These are phyloP conservation scores for Solanum appendiculatum DNA, from an alignment of 257 asterid species.

Conservation along the genomic window DNA sequence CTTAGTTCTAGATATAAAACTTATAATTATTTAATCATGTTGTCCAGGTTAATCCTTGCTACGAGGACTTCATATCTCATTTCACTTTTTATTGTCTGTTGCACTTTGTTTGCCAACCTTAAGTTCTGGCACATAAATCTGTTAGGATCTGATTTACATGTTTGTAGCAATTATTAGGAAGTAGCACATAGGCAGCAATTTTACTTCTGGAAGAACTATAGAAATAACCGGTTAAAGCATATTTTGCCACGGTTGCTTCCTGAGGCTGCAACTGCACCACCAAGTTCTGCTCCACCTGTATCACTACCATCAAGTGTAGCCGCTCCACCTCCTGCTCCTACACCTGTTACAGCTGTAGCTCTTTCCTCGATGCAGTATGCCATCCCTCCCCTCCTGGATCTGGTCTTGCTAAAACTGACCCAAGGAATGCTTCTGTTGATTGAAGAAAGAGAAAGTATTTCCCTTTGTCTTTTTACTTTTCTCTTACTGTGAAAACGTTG, in stretches of 20 bases:
- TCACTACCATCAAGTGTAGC: constrained; percentile 32
- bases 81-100: neutral
- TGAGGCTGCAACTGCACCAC: constrained; percentile 36
- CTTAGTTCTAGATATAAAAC: neutral
- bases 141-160: constrained; percentile 5
- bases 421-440: constrained; percentile 53
- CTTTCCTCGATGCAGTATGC: constrained; percentile 63
- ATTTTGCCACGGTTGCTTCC: constrained; percentile 83
- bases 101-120: neutral
- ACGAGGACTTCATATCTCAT: neutral
- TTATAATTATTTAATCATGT: neutral
- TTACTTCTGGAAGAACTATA: constrained; percentile 84
- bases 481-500: neutral
- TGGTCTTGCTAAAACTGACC: constrained; percentile 43
- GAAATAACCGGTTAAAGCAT: constrained; percentile 92
- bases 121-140: neutral
- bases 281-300: constrained; percentile 42
- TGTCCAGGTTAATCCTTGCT: neutral
- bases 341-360: constrained; percentile 40
- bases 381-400: constrained; percentile 50
- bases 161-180: constrained; percentile 39
- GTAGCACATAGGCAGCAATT: constrained; percentile 95
- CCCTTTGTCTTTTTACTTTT: neutral
- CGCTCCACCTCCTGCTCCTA: constrained; percentile 23
- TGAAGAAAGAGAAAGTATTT: constrained; percentile 73